phyloP scores from a whole-genome alignment of 116 monocot species.

The Papilionanthe hybrid region DNA sequence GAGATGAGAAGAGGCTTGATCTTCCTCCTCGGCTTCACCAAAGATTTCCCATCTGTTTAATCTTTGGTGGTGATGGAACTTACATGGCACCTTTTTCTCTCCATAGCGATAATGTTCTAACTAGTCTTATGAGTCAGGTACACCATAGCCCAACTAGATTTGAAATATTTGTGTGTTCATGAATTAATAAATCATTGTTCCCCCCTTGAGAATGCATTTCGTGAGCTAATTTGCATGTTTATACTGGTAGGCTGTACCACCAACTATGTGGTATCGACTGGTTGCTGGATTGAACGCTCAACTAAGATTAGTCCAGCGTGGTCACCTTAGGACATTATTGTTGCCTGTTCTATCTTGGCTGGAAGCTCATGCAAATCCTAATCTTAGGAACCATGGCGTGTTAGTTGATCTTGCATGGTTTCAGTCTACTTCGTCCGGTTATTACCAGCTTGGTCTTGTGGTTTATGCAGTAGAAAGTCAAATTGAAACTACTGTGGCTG shows the following conservation, averaged over 20 bases:
- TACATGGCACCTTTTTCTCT: constrained; percentile 96
- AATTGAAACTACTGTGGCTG: constrained; percentile 20
- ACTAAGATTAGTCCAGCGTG: constrained; percentile 73
- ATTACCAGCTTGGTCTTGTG: constrained; percentile 89
- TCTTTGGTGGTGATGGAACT: constrained; percentile 89
- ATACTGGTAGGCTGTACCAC: constrained; percentile 63
- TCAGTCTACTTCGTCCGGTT: constrained; percentile 75
- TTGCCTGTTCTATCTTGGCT: constrained; percentile 80
- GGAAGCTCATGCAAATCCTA: constrained; percentile 80
- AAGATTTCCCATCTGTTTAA: constrained; percentile 66
- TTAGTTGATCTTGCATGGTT: constrained; percentile 85
- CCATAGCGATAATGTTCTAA: constrained; percentile 95
- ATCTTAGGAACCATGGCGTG: constrained; percentile 48
- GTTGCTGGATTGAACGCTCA: constrained; percentile 98
- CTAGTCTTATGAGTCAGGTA: constrained; percentile 98
- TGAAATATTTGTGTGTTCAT: background rate
- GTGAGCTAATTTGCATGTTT: background rate
- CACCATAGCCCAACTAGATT: background rate
- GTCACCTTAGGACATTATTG: constrained; percentile 47
- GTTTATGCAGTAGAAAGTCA: constrained; percentile 52
- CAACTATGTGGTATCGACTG: constrained; percentile 93
- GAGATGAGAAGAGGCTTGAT: constrained; percentile 96
- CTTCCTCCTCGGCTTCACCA: constrained; percentile 77
- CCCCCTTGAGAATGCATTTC: background rate
- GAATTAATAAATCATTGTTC: background rate